phyloP scores from a whole-genome alignment of 2,329 filamentous ascomycete species.

The Aspergillus fischeri region DNA sequence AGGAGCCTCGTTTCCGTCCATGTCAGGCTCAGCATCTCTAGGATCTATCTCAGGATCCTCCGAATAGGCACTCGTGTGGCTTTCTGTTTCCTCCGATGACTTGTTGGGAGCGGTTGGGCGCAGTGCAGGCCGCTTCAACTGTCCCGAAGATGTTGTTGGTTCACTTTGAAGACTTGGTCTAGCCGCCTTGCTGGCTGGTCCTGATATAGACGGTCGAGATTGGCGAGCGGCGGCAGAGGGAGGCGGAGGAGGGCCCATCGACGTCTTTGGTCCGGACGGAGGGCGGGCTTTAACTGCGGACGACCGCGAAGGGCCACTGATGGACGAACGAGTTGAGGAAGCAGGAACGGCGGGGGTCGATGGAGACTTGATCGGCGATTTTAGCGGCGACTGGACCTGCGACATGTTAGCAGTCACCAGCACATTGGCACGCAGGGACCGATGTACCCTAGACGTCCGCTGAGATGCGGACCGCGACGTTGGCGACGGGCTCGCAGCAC shows the following conservation, averaged over 20 bases:
- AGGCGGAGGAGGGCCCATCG: conserved; percentile 62
- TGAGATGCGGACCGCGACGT: conserved; percentile 49
- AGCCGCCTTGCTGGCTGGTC: conserved; percentile 29
- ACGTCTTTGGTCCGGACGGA: conserved; percentile 54
- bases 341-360: conserved; percentile 54
- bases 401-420: not conserved
- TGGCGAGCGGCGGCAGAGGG: conserved; percentile 27
- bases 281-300: conserved; percentile 53
- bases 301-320: conserved; percentile 50
- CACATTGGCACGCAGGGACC: not conserved
- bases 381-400: conserved; percentile 62
- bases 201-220: conserved; percentile 38
- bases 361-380: conserved; percentile 76
- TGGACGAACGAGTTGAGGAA: conserved; percentile 42
- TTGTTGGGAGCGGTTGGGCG: conserved; percentile 25
- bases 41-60: conserved; percentile 29
- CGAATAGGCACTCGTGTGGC: conserved; percentile 21
- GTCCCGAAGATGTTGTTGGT: conserved; percentile 17
- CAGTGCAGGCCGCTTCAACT: conserved; percentile 32
- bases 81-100: conserved; percentile 24
- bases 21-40: conserved; percentile 21
- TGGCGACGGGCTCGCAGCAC: conserved; percentile 69
- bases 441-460: conserved; percentile 28
- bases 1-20: conserved; percentile 15
- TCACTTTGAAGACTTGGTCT: conserved; percentile 27